Evolutionary conservation across 148 eudicot genomes (phyloP), one percentile per base, ranked within the genome.

Genomic region (Fagopyrum tataricum): DNA sequence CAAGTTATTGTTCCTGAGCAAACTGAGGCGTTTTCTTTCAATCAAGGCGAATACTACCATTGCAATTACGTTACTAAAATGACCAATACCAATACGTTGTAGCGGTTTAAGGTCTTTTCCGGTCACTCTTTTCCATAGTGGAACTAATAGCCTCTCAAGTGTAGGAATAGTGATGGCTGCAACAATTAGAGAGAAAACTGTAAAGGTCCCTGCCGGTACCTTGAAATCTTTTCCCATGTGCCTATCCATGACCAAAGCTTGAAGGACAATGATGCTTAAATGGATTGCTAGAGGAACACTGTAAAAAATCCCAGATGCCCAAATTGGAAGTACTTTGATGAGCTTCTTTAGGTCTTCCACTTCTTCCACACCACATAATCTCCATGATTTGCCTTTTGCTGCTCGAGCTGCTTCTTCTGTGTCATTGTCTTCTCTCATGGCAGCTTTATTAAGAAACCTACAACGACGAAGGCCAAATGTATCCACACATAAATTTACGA

Each of bases 221-320:
- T 78, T 71, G 73, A 80, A 80, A 43, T 75, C 41, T 4, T 79
- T 47, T 2, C 85, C 85, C 2, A 86, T 69, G 41, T 61, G 67
- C 64, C 85, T 49, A 18, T 86, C 85, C 87, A 84, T 84, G 62
- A 83, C 81, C 70, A 86, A 69, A 44, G 96, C 91, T 83, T 88
- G 90, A 10, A 93, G 85, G 12, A 82, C 77, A 0, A 78, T 44
- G 47, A 90, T 44, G 76, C 96, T 85, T 70, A 75, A 79, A 73
- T 26, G 69, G n/a, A 64, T 15, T 1, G 43, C 69, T 64, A 64
- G 39, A 37, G 69, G 69, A 14, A 39, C 43, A 64, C 84, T 67
- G 51, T 88, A 44, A 26, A 89, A 41, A 3, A 87, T 76, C 48
- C 86, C 79, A 11, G 87, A 73, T 23, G 88, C 81, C 91, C 91